These are phyloP conservation scores for Deakozyma indianensis DNA, from an alignment of 805 yeast genomes.

Conservation along the genomic window DNA sequence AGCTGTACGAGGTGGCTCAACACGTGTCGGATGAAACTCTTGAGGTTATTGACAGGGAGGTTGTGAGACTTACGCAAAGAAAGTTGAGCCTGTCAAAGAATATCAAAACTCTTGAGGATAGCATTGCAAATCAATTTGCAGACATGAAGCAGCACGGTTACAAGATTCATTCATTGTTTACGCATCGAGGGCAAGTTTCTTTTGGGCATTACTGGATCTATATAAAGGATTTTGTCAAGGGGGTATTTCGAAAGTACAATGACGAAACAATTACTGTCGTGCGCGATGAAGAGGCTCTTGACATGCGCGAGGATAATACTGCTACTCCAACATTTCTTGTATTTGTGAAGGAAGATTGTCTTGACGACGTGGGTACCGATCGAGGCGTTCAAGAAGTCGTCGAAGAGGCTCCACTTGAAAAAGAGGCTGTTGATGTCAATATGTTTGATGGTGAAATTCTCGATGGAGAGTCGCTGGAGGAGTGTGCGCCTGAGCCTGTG, in stretches of 20 bases:
- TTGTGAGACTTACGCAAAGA: slow-evolving; percentile 17
- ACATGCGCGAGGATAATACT: slow-evolving; percentile 36
- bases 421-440: too few relatives aligned
- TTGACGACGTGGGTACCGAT: slow-evolving; percentile 25
- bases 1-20: slow-evolving; percentile 11
- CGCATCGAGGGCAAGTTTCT: slow-evolving; percentile 90
- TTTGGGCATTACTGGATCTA: slow-evolving; percentile 98
- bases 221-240: slow-evolving; percentile 57
- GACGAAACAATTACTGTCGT: slow-evolving; percentile 92
- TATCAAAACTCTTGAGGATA: slow-evolving; percentile 26
- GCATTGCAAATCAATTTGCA: slow-evolving; percentile 47
- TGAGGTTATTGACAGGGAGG: slow-evolving; percentile 28
- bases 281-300: slow-evolving; percentile 31
- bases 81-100: slow-evolving; percentile 29
- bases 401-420: too few relatives aligned
- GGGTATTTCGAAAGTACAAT: slow-evolving; percentile 75
- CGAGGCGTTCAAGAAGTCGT: not conserved
- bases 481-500: too few relatives aligned
- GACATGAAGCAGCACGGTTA: slow-evolving; percentile 55
- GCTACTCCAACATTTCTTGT: slow-evolving; percentile 93
- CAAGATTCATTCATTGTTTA: slow-evolving; percentile 77
- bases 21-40: slow-evolving; percentile 34
- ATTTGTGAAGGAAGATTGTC: slow-evolving; percentile 53
- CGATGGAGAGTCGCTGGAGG: too few relatives aligned
- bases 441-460: too few relatives aligned